Evolutionary conservation across 768 basidiomycete species (phyloP).

Genomic region (Serendipita sp.): DNA sequence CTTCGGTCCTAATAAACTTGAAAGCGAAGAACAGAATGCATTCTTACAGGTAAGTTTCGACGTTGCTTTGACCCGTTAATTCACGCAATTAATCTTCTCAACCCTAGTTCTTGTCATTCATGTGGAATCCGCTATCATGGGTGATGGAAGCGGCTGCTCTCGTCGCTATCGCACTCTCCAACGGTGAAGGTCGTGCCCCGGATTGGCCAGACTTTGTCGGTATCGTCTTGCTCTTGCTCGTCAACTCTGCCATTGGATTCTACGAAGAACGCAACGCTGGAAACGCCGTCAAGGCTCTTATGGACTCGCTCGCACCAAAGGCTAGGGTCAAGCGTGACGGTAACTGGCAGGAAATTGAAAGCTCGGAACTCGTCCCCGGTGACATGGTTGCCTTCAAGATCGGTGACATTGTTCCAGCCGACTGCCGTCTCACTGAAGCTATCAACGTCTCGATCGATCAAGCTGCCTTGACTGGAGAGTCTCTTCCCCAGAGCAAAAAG

Average conservation of each 20-base stretch:
- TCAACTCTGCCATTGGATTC: slow-evolving; percentile 97
- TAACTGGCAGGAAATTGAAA: slow-evolving; percentile 81
- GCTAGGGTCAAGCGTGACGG: slow-evolving; percentile 84
- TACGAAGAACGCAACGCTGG: slow-evolving; percentile 95
- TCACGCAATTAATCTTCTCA: background rate
- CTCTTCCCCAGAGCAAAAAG: slow-evolving; percentile 85
- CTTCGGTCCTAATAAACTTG: slow-evolving; percentile 93
- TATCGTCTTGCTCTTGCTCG: slow-evolving; percentile 77
- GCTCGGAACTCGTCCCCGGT: slow-evolving; percentile 77
- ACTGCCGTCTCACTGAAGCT: slow-evolving; percentile 91
- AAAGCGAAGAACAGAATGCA: slow-evolving; percentile 77
- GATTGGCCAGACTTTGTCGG: slow-evolving; percentile 98
- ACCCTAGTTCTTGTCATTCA: slow-evolving; percentile 75
- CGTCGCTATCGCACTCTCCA: slow-evolving; percentile 90
- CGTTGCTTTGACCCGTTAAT: background rate
- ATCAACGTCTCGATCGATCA: slow-evolving; percentile 98
- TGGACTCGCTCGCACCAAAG: slow-evolving; percentile 98
- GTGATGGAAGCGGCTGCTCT: slow-evolving; percentile 97
- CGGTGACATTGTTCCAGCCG: slow-evolving; percentile 95
- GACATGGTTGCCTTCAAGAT: slow-evolving; percentile 98
- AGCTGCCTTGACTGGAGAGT: slow-evolving; percentile 95
- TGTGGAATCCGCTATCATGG: slow-evolving; percentile 99
- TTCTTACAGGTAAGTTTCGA: slow-evolving; percentile 55
- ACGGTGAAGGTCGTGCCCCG: slow-evolving; percentile 70
- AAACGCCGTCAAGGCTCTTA: slow-evolving; percentile 97